Conservation (phyloP, 2,329 filamentous ascomycete species). For the Cadophora malorum region DNA sequence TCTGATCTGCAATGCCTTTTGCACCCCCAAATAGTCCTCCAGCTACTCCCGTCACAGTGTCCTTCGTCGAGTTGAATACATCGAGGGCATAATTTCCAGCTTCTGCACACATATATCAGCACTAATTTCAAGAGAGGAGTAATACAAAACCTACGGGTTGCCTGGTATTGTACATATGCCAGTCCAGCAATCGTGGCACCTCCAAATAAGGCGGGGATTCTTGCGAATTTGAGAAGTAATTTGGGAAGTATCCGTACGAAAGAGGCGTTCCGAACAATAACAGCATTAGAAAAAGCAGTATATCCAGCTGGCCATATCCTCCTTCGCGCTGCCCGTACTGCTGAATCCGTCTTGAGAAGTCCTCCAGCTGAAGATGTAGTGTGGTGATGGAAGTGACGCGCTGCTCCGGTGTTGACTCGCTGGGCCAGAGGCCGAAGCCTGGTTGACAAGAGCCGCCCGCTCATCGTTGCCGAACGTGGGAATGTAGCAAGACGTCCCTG, state of each 20-base stretch:
- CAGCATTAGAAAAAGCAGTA: conserved; percentile 84
- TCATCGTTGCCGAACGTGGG: conserved; percentile 41
- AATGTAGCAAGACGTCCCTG: conserved; percentile 28
- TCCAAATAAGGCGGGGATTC: conserved; percentile 90
- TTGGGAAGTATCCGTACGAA: conserved; percentile 77
- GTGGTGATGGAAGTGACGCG: conserved; percentile 67
- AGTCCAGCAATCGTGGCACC: conserved; percentile 85
- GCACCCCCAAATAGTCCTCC: conserved; percentile 74
- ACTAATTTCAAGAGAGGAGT: background rate
- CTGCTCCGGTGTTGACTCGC: conserved; percentile 60
- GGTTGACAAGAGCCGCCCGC: conserved; percentile 70
- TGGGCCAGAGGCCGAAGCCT: conserved; percentile 72
- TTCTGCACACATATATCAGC: conserved; percentile 52
- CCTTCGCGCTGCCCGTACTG: conserved; percentile 64
- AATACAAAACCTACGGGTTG: conserved; percentile 67
- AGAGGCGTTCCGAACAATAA: conserved; percentile 67
- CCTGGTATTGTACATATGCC: conserved; percentile 96
- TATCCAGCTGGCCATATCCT: conserved; percentile 78
- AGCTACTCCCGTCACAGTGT: conserved; percentile 73
- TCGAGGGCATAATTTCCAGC: conserved; percentile 80
- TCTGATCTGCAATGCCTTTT: conserved; percentile 78
- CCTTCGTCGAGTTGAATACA: conserved; percentile 74
- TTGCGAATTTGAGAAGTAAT: conserved; percentile 86
- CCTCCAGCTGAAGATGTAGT: conserved; percentile 68
- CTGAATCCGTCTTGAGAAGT: conserved; percentile 69